phyloP scores from a whole-genome alignment of 345 rosid species.

The Citrus sp. region DNA sequence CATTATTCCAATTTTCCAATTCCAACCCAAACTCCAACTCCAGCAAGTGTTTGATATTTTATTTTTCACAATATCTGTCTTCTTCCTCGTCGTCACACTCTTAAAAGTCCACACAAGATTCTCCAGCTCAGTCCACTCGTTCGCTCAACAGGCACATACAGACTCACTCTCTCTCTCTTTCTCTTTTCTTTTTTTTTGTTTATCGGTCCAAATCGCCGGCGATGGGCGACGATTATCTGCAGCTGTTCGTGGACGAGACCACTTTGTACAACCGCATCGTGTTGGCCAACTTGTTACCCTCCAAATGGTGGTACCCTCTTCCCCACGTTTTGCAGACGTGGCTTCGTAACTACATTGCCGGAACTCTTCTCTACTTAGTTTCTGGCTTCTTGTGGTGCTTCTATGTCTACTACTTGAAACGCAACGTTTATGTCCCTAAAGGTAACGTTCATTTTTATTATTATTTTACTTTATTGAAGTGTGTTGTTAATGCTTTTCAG shows the following conservation, averaged over 20 bases:
- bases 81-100: not conserved
- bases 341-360: constrained; percentile 88
- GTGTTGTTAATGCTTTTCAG: not conserved
- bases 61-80: no score
- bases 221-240: constrained; percentile 38
- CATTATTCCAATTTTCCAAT: no score
- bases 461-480: no score
- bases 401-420: constrained; percentile 77
- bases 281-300: constrained; percentile 55
- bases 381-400: constrained; percentile 91
- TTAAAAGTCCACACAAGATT: no score
- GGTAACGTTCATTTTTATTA: constrained; percentile 24
- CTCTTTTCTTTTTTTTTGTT: not conserved
- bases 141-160: no score
- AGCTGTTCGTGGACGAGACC: constrained; percentile 51
- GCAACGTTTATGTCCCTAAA: constrained; percentile 74
- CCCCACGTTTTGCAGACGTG: constrained; percentile 80
- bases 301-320: constrained; percentile 51
- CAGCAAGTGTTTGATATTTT: no score
- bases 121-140: no score
- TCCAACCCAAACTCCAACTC: no score
- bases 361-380: constrained; percentile 61
- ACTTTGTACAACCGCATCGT: constrained; percentile 67
- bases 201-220: not conserved
- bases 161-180: not conserved